Conservation (phyloP, 1,284 basidiomycete species). For the Ganoderma lingzhi region DNA sequence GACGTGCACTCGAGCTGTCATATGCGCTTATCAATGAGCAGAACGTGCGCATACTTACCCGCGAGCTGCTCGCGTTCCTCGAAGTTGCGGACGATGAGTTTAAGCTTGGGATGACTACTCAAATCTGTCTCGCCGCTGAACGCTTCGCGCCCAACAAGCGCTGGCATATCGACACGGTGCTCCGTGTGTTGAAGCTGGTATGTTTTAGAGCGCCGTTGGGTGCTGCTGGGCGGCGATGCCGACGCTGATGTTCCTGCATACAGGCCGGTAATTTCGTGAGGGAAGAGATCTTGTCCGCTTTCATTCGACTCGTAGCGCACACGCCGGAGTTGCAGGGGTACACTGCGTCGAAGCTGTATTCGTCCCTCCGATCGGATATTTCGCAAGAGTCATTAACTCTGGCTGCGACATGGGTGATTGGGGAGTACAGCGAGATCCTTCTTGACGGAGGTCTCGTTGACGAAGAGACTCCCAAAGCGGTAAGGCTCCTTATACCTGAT, state of each 20-base stretch:
- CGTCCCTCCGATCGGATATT: slow-evolving; percentile 89
- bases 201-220: slow-evolving; percentile 39
- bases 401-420: slow-evolving; percentile 95
- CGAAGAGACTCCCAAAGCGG: slow-evolving; percentile 82
- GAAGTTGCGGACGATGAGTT: slow-evolving; percentile 99
- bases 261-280: slow-evolving; percentile 97
- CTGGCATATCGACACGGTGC: slow-evolving; percentile 99
- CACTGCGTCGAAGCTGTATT: slow-evolving; percentile 92
- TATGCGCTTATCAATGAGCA: slow-evolving; percentile 98
- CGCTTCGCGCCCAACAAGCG: slow-evolving; percentile 97
- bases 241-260: neutral
- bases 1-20: slow-evolving; percentile 95
- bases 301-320: slow-evolving; percentile 96
- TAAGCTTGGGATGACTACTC: slow-evolving; percentile 97
- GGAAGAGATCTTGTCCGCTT: slow-evolving; percentile 95
- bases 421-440: slow-evolving; percentile 95
- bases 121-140: slow-evolving; percentile 96
- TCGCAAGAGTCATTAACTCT: slow-evolving; percentile 97
- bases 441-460: slow-evolving; percentile 91
- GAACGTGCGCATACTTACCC: slow-evolving; percentile 92
- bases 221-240: neutral
- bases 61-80: slow-evolving; percentile 95
- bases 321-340: slow-evolving; percentile 98
- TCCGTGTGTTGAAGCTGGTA: slow-evolving; percentile 92
- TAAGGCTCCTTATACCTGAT: slow-evolving; percentile 42